A percentile compares a stretch with the other conserved stretches of the same genome.
Conservation (phyloP, 2,329 filamentous ascomycete genomes). For the Fusarium tuaranense region DNA sequence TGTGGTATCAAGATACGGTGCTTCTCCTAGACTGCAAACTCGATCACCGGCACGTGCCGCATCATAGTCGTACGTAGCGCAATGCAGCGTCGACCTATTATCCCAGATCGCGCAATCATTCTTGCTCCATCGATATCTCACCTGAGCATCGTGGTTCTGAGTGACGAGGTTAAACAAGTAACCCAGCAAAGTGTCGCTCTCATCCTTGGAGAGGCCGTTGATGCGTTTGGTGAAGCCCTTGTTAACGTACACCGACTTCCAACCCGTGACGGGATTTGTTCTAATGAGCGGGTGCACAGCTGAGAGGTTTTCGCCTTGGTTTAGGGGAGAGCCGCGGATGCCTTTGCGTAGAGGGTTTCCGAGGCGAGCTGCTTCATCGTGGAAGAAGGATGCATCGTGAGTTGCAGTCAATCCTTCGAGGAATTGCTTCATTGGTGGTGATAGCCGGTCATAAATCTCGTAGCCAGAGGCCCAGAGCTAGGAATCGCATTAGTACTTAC, state of each 20-base stretch:
- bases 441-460: slow-evolving; percentile 68
- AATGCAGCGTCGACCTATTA: slow-evolving; percentile 64
- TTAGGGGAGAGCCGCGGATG: slow-evolving; percentile 66
- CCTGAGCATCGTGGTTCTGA: slow-evolving; percentile 69
- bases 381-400: slow-evolving; percentile 60
- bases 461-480: slow-evolving; percentile 72
- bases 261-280: slow-evolving; percentile 71
- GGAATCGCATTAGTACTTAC: slow-evolving; percentile 54
- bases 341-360: slow-evolving; percentile 58
- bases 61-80: slow-evolving; percentile 72
- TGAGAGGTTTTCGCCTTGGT: slow-evolving; percentile 63
- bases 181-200: slow-evolving; percentile 63
- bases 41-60: slow-evolving; percentile 56
- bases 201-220: slow-evolving; percentile 65
- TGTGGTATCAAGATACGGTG: slow-evolving; percentile 54
- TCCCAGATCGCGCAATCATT: slow-evolving; percentile 75
- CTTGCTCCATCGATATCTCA: slow-evolving; percentile 64
- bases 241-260: slow-evolving; percentile 66
- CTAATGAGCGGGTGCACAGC: slow-evolving; percentile 67
- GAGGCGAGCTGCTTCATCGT: slow-evolving; percentile 60
- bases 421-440: slow-evolving; percentile 58
- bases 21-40: slow-evolving; percentile 57
- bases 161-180: slow-evolving; percentile 62
- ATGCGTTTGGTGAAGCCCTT: slow-evolving; percentile 65
- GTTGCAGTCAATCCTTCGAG: slow-evolving; percentile 63